Evolutionary conservation across 2,329 filamentous ascomycete species (phyloP).

Genomic region (Didymella segeticola): DNA sequence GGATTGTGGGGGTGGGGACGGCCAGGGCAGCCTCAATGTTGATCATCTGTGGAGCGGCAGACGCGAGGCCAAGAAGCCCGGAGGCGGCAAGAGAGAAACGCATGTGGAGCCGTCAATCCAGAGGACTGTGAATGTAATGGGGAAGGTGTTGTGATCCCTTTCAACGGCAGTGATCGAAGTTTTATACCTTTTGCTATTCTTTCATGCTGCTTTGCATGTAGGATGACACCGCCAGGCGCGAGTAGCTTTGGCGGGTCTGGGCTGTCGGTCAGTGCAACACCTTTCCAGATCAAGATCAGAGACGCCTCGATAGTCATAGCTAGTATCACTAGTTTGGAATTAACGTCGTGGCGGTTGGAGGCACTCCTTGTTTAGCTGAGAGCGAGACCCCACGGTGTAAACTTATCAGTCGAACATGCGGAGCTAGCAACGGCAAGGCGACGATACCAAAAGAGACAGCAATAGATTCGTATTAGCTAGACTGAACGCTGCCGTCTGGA

Average conservation of each 20-base stretch:
- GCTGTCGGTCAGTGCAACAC: no score
- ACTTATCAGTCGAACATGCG: not conserved
- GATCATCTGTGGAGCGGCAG: constrained; percentile 37
- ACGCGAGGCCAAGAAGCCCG: constrained; percentile 22
- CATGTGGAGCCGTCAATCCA: constrained; percentile 22
- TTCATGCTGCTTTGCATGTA: no score
- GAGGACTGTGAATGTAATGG: constrained; percentile 2
- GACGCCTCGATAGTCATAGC: no score
- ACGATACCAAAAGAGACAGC: not conserved
- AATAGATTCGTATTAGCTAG: no score
- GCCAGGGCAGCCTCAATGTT: constrained; percentile 47
- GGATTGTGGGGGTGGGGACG: constrained; percentile 35
- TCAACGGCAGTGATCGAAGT: no score
- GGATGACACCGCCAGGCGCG: no score
- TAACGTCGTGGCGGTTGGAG: not conserved
- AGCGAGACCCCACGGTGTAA: not conserved
- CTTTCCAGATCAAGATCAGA: no score
- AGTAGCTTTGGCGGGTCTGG: no score
- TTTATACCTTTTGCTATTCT: no score
- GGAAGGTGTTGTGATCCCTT: not conserved
- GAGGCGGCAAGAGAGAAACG: constrained; percentile 26
- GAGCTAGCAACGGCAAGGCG: not conserved
- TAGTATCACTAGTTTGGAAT: no score
- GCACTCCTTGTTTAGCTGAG: not conserved
- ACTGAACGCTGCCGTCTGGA: no score